Conservation (phyloP, 495 filamentous ascomycete genomes). For the Delitschia confertaspora region DNA sequence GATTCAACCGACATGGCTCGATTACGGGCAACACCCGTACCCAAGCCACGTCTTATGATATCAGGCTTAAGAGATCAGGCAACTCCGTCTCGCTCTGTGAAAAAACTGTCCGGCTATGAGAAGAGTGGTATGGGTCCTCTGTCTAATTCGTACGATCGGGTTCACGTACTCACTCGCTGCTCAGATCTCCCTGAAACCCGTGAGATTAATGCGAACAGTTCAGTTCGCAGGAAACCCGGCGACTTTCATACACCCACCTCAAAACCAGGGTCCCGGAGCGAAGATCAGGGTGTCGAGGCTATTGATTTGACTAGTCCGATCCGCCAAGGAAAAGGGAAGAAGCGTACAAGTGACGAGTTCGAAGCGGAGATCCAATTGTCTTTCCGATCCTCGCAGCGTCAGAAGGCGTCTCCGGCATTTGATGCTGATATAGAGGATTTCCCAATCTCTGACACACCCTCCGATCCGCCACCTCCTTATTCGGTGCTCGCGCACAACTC, state of each 20-base stretch:
- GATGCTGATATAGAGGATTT: too few species aligned
- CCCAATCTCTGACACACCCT: conserved; percentile 29
- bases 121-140: too few species aligned
- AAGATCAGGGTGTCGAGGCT: conserved; percentile 42
- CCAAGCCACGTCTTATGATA: conserved; percentile 44
- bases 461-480: conserved; percentile 29
- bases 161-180: too few species aligned
- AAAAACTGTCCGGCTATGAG: too few species aligned
- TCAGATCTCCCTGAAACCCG: too few species aligned
- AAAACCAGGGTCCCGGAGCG: not conserved
- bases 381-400: too few species aligned
- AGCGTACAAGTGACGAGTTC: conserved; percentile 67
- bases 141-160: too few species aligned
- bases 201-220: too few species aligned
- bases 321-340: conserved; percentile 48
- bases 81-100: too few species aligned
- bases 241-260: not conserved
- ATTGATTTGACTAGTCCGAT: conserved; percentile 55
- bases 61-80: too few species aligned
- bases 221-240: not conserved
- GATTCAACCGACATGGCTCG: conserved; percentile 47
- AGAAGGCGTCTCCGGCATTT: too few species aligned
- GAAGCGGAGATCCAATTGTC: conserved; percentile 38
- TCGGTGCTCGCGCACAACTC: conserved; percentile 7
- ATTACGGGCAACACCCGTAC: conserved; percentile 44